Conservation (phyloP, 2,329 filamentous ascomycete genomes). For the Huntiella moniliformis region DNA sequence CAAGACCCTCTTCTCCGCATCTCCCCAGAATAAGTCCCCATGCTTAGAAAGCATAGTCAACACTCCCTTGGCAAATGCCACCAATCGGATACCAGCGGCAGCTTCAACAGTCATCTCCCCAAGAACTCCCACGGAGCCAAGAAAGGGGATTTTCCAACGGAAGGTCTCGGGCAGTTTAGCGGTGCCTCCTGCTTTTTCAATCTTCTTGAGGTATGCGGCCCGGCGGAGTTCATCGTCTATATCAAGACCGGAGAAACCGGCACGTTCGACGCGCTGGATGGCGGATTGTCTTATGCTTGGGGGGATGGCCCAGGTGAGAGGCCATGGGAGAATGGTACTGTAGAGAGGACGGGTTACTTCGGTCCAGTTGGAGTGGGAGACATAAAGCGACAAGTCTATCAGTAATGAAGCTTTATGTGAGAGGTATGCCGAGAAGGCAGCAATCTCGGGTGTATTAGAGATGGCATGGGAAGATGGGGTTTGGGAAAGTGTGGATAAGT, state of each 20-base stretch:
- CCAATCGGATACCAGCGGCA: slow-evolving; percentile 55
- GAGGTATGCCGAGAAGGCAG: slow-evolving; percentile 49
- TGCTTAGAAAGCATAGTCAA: slow-evolving; percentile 32
- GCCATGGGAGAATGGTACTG: slow-evolving; percentile 62
- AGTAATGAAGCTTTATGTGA: slow-evolving; percentile 57
- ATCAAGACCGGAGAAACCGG: slow-evolving; percentile 51
- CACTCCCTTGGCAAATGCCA: slow-evolving; percentile 51
- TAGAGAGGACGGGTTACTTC: slow-evolving; percentile 61
- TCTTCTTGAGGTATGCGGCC: slow-evolving; percentile 15
- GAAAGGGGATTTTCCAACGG: slow-evolving; percentile 20
- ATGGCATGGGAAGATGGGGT: slow-evolving; percentile 19
- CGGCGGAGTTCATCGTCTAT: slow-evolving; percentile 27
- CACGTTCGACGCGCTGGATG: slow-evolving; percentile 47
- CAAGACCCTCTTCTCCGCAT: slow-evolving; percentile 11
- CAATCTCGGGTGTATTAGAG: slow-evolving; percentile 23
- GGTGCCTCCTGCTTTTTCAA: slow-evolving; percentile 14
- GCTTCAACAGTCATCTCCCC: slow-evolving; percentile 51
- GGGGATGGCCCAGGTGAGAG: slow-evolving; percentile 73
- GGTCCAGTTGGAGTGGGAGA: slow-evolving; percentile 76
- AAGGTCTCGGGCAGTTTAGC: slow-evolving; percentile 21
- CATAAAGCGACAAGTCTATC: slow-evolving; percentile 73
- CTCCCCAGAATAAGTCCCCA: slow-evolving; percentile 11
- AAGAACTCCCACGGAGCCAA: slow-evolving; percentile 34
- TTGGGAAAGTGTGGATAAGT: slow-evolving; percentile 29
- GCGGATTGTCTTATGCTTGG: slow-evolving; percentile 53